Base-by-base conservation (phyloP, 805 yeast genomes). In the Kluyveromyces lactis region DNA sequence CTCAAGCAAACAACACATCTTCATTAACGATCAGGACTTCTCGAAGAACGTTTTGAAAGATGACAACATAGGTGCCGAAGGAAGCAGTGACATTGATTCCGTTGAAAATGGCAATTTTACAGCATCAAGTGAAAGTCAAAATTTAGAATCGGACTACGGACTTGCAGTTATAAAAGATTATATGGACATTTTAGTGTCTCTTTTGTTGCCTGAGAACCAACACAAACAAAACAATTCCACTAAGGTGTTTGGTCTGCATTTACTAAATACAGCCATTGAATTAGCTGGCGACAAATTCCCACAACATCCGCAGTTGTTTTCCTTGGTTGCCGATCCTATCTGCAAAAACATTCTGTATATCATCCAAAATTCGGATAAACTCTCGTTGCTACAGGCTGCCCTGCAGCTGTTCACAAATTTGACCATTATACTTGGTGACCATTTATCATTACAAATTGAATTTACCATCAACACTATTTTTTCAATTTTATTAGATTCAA, bases 221-320 rank as follows among this genome's bases (percentile, higher is more conserved):
- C 75, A 76, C 51, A 86, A 84, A 51, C 92, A 86, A 52, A 84
- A 90, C 45, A 96, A 90, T 57, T 72, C 86, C 19, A 80, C 96
- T 0, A 74, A 95, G 41, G 80, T 85, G 11, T 77, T 90, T 63
- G 92, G 95, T 0, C 63, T 92, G 27, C 73, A 80, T 21, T 71
- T 90, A 30, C 68, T 92, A 30, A 79, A 78, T 40, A 79, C 81
- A 0, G 82, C 94, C 1, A 70, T 92, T 36, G 97, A 92, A 60
- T 79, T 85, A 4, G 69, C 86, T 9, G 96, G 96, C 2, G 64
- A 68, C 39, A 56, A 63, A 21, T 69, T 87, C 38, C 66, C 73
- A 3, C 51, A 62, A 7, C 90, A 84, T 53, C 77, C 83, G 2
- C 69, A 80, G 3, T 64, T 89, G 33, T 71, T 86, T 56, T 72